phyloP scores from a whole-genome alignment of 2,329 filamentous ascomycete genomes.

The Phyllosticta capitalensis region DNA sequence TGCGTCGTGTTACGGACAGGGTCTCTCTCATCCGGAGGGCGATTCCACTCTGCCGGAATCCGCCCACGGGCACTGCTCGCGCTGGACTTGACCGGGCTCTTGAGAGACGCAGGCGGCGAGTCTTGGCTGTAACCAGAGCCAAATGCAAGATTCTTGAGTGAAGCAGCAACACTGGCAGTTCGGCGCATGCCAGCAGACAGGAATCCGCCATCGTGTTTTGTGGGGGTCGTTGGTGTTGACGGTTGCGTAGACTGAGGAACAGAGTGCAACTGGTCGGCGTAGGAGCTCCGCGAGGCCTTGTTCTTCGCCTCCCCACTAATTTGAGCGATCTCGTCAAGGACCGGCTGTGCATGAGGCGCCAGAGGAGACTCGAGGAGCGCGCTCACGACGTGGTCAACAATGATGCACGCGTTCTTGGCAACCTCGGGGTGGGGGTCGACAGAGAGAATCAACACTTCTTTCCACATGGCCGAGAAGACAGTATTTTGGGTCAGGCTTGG shows the following conservation, averaged over 20 bases:
- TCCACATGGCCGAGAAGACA: conserved; percentile 89
- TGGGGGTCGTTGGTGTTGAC: conserved; percentile 38
- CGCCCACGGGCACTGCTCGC: conserved; percentile 35
- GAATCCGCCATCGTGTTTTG: conserved; percentile 48
- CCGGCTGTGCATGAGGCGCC: conserved; percentile 55
- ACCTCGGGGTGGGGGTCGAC: conserved; percentile 94
- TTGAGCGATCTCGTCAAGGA: conserved; percentile 62
- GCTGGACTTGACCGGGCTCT: conserved; percentile 7
- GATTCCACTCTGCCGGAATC: conserved; percentile 47
- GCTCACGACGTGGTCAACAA: conserved; percentile 78
- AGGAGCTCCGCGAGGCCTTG: conserved; percentile 36
- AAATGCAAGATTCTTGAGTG: conserved; percentile 51
- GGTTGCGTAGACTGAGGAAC: conserved; percentile 32
- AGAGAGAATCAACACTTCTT: conserved; percentile 79
- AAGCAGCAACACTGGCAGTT: conserved; percentile 56
- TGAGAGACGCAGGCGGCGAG: conserved; percentile 16
- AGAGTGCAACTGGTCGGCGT: conserved; percentile 34
- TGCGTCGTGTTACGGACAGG: conserved; percentile 51
- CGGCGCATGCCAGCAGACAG: conserved; percentile 50
- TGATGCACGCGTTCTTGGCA: conserved; percentile 70
- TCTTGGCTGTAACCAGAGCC: conserved; percentile 21
- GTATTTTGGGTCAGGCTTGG: conserved; percentile 60
- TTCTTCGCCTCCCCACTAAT: conserved; percentile 26
- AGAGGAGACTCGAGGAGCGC: conserved; percentile 69
- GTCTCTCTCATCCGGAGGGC: conserved; percentile 69